Percentiles rank a stretch among this genome's conserved stretches.
Evolutionary conservation across 2,329 filamentous ascomycete species (phyloP).

Genomic region (Ascochyta viciae-villosae): DNA sequence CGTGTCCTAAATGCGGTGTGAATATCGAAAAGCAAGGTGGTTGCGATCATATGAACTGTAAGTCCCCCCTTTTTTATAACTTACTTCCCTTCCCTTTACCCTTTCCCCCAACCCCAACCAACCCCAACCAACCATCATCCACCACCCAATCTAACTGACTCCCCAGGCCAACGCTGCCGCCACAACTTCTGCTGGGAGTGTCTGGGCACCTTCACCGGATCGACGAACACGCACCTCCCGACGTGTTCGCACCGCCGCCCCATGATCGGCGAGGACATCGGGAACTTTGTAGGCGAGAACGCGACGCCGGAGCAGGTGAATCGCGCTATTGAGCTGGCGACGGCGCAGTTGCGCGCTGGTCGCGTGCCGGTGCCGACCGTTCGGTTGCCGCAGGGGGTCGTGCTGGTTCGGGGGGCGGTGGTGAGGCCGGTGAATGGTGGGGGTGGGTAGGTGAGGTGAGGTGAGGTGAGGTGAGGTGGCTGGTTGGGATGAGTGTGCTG

Average conservation of each 20-base stretch:
- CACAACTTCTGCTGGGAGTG: slow-evolving; percentile 36
- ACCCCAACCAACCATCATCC: too few relatives aligned
- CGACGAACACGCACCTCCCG: slow-evolving; percentile 6
- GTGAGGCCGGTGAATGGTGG: too few relatives aligned
- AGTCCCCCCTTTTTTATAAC: not conserved
- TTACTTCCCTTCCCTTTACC: not conserved
- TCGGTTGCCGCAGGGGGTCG: not conserved
- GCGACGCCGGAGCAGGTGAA: slow-evolving; percentile 15
- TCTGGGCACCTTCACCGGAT: slow-evolving; percentile 12
- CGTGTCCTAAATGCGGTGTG: slow-evolving; percentile 34
- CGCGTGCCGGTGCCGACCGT: not conserved
- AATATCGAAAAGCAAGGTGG: slow-evolving; percentile 37
- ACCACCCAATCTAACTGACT: not conserved
- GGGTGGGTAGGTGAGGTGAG: too few relatives aligned
- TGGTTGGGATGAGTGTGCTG: too few relatives aligned
- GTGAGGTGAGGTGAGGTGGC: too few relatives aligned
- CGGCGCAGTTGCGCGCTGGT: not conserved
- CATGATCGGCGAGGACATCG: slow-evolving; percentile 22
- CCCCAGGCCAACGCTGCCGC: slow-evolving; percentile 19
- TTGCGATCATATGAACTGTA: slow-evolving; percentile 38
- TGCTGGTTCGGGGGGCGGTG: too few relatives aligned
- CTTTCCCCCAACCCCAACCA: too few relatives aligned
- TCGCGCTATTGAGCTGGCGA: slow-evolving; percentile 6
- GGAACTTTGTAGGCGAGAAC: slow-evolving; percentile 18
- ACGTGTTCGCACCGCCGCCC: slow-evolving; percentile 17